A percentile compares a stretch with the other conserved stretches of the same genome.
These are phyloP conservation scores for Acmispon strigosus DNA, from an alignment of 306 rosid species.

Conservation along the genomic window DNA sequence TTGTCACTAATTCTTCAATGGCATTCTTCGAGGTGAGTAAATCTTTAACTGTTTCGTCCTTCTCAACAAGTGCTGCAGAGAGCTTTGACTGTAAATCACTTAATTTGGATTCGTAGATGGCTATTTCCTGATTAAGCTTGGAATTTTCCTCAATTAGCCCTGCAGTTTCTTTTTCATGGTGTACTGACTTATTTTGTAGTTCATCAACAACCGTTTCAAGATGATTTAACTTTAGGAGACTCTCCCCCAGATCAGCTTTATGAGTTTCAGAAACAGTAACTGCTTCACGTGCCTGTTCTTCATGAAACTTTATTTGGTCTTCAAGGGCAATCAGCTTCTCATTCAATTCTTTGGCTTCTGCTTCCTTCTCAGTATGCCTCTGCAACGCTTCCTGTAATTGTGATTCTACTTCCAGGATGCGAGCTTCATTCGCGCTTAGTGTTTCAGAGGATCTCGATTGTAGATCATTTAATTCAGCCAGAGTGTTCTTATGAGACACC, in stretches of 20 bases:
- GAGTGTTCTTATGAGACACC: constrained; percentile 52
- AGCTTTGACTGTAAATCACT: constrained; percentile 49
- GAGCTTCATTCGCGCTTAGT: constrained; percentile 45
- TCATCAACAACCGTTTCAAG: constrained; percentile 64
- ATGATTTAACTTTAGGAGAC: constrained; percentile 48
- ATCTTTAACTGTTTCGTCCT: constrained; percentile 50
- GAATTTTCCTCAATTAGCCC: constrained; percentile 49
- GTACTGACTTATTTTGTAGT: constrained; percentile 45
- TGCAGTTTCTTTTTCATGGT: constrained; percentile 51
- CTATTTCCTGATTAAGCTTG: constrained; percentile 56
- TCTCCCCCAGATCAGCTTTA: constrained; percentile 52
- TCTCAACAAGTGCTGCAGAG: constrained; percentile 42
- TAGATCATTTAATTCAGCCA: constrained; percentile 57
- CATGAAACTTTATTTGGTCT: constrained; percentile 40
- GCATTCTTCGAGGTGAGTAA: constrained; percentile 39
- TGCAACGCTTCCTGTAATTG: constrained; percentile 55
- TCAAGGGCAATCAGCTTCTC: constrained; percentile 51
- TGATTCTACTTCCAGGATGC: constrained; percentile 42
- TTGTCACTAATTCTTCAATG: constrained; percentile 43
- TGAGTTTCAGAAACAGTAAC: constrained; percentile 34
- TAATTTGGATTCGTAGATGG: constrained; percentile 46
- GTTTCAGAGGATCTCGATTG: constrained; percentile 64
- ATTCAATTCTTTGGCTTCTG: constrained; percentile 66
- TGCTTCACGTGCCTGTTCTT: constrained; percentile 48
- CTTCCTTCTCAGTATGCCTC: constrained; percentile 53